Conservation (phyloP, 441 rosid species). For the Theobroma grandiflorum region DNA sequence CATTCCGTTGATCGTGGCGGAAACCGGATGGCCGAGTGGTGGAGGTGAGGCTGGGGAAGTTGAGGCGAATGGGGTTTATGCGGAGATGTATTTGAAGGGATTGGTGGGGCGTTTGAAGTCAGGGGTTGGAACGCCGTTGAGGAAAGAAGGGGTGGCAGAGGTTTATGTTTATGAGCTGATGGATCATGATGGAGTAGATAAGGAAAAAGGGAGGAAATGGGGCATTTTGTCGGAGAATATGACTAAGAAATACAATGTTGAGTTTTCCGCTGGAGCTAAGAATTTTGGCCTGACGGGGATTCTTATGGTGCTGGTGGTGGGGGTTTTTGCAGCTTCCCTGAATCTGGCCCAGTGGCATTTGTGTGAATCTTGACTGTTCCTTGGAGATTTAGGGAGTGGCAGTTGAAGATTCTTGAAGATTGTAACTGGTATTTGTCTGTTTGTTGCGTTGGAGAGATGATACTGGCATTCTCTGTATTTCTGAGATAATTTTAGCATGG, state of each 20-base stretch:
- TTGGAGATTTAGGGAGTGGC: neutral
- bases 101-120: slow-evolving; percentile 61
- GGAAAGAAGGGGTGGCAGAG: slow-evolving; percentile 76
- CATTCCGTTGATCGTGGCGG: slow-evolving; percentile 73
- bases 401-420: slow-evolving; percentile 15
- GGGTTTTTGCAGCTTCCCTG: slow-evolving; percentile 4
- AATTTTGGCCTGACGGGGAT: slow-evolving; percentile 16
- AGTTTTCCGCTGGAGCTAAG: slow-evolving; percentile 49
- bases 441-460: neutral
- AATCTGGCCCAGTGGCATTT: neutral
- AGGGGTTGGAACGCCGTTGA: slow-evolving; percentile 76
- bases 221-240: slow-evolving; percentile 72
- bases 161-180: slow-evolving; percentile 72
- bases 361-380: neutral
- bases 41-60: slow-evolving; percentile 60
- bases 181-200: slow-evolving; percentile 57
- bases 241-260: slow-evolving; percentile 66
- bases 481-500: neutral
- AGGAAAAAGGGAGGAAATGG: slow-evolving; percentile 58
- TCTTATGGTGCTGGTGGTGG: slow-evolving; percentile 29
- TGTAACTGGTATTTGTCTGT: neutral
- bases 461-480: neutral
- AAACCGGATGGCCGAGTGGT: slow-evolving; percentile 90
- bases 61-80: slow-evolving; percentile 65
- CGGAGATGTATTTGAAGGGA: slow-evolving; percentile 74